Percentiles rank a stretch among this genome's conserved stretches.
Conservation (phyloP, 768 basidiomycete species). For the Coprinopsis cinerea region DNA sequence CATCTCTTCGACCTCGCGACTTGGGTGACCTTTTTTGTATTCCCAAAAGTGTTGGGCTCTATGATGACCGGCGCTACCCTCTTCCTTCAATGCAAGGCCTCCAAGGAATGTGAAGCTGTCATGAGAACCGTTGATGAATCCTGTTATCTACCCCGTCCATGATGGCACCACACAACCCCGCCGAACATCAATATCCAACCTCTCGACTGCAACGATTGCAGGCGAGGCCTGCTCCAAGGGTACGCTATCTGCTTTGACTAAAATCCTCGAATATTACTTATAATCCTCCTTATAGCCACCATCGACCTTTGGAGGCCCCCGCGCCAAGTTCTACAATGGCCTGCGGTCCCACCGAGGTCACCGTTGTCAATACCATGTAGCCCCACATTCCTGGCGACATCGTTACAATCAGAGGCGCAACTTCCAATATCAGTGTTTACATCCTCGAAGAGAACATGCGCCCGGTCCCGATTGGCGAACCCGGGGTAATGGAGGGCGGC, state of each 20-base stretch:
- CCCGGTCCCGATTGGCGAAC: conserved; percentile 30
- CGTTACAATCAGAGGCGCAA: conserved; percentile 47
- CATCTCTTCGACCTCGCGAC: no score
- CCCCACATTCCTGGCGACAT: conserved; percentile 34
- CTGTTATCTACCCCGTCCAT: conserved; percentile 53
- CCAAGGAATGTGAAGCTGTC: conserved; percentile 45
- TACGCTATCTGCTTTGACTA: conserved; percentile 15
- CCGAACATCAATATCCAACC: conserved; percentile 48
- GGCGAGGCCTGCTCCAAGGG: conserved; percentile 55
- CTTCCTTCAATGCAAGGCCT: conserved; percentile 46
- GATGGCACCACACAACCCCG: conserved; percentile 43
- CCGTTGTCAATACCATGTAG: conserved; percentile 54
- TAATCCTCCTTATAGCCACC: conserved; percentile 19
- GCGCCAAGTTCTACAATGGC: conserved; percentile 43
- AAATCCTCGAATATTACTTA: not conserved
- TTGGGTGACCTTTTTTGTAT: no score
- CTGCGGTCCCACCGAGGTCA: conserved; percentile 56
- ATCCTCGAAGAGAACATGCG: conserved; percentile 32
- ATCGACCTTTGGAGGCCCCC: conserved; percentile 41
- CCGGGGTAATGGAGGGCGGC: conserved; percentile 54
- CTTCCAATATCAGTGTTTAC: conserved; percentile 46
- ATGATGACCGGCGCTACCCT: conserved; percentile 49
- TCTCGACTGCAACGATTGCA: conserved; percentile 47
- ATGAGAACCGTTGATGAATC: conserved; percentile 48
- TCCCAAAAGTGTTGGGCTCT: no score